phyloP scores from a whole-genome alignment of 2,329 filamentous ascomycete genomes.

The Hysterium pulicare region DNA sequence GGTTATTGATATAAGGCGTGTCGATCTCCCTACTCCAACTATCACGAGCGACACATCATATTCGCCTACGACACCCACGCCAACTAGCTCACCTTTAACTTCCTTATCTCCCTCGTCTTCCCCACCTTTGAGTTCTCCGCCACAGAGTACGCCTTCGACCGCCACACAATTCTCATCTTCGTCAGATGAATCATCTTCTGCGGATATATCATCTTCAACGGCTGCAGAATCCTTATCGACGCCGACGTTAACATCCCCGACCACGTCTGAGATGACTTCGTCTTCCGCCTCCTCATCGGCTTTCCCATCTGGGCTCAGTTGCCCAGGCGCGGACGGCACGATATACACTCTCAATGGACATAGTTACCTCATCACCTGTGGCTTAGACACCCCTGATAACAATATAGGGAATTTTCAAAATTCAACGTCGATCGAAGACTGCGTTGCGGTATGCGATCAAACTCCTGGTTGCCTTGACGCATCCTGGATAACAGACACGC shows the following conservation, averaged over 20 bases:
- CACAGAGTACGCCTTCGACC: neutral
- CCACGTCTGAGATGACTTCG: neutral
- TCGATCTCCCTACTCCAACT: neutral
- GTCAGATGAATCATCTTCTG: neutral
- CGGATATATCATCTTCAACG: neutral
- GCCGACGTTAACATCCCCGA: neutral
- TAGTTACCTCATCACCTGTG: conserved; percentile 2
- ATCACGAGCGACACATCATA: neutral
- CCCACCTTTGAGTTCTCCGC: neutral
- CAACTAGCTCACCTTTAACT: too few relatives aligned
- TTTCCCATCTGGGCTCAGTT: neutral
- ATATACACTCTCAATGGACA: neutral
- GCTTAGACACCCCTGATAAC: neutral
- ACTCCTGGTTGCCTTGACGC: neutral
- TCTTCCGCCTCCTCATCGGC: neutral
- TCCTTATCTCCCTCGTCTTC: neutral
- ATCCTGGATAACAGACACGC: neutral
- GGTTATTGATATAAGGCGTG: neutral
- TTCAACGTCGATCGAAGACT: conserved; percentile 1
- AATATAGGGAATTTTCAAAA: neutral
- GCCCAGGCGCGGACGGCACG: neutral
- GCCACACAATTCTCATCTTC: neutral
- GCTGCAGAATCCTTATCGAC: neutral
- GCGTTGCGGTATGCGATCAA: neutral
- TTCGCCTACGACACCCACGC: too few relatives aligned